Conservation (phyloP, 164 flowering plant species). For the Liriodendron chinense region DNA sequence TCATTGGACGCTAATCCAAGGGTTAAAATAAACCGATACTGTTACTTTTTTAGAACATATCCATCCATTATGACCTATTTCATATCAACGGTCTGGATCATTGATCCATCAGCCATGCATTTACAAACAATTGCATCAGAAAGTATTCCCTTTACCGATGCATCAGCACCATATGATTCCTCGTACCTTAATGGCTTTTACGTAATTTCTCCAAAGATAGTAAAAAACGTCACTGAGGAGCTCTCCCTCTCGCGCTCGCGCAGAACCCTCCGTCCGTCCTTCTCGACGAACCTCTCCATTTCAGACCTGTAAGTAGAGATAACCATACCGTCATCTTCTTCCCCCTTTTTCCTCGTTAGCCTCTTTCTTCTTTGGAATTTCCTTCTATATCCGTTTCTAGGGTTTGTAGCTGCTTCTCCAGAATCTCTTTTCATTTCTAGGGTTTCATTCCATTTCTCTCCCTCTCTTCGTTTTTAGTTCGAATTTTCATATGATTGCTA, state of each 20-base stretch:
- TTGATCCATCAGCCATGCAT: too few species aligned
- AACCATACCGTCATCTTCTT: not conserved
- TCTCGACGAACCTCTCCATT: not conserved
- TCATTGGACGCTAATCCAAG: too few species aligned
- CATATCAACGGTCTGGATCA: too few species aligned
- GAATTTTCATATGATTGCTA: too few species aligned
- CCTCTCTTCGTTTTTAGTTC: not conserved
- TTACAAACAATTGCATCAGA: too few species aligned
- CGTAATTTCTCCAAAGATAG: not conserved
- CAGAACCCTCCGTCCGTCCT: not conserved
- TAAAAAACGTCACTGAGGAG: not conserved
- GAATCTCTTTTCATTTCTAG: not conserved
- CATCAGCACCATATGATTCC: not conserved
- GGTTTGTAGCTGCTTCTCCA: not conserved
- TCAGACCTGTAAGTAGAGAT: not conserved
- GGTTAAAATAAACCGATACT: too few species aligned
- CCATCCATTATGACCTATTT: too few species aligned
- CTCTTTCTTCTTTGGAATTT: not conserved
- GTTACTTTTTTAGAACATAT: too few species aligned
- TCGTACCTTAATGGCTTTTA: not conserved
- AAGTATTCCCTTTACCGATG: not conserved
- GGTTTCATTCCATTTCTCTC: not conserved
- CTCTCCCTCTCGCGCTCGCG: not conserved
- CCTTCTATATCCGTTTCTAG: not conserved
- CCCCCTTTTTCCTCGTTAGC: not conserved